Base-by-base conservation (phyloP, 208 protist genomes). In the Acanthamoeba castellanii region DNA sequence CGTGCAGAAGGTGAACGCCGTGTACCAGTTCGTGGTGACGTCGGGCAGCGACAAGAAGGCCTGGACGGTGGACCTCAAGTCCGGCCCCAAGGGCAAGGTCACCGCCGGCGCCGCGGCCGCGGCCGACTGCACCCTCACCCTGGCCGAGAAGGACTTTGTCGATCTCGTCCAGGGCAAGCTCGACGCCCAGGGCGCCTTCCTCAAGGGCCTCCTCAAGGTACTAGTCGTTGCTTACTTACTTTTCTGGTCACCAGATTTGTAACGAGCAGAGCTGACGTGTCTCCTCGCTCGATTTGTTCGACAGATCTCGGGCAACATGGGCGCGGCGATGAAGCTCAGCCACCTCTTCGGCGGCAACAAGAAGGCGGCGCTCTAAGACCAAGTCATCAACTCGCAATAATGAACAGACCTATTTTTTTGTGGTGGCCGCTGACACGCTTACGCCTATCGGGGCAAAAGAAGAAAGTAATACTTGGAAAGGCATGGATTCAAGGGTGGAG, bases 41-140 rank as follows among this genome's bases (percentile, higher is more conserved):
- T 66, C 25, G 14, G 93, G 42, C 45, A 45, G 52, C 59, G 94
- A 61, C 68, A 70, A 50, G 4, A 87, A 95, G 32, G 32, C 78
- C 32, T 97, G 94, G 94, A 97, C 95, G 74, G 96, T 95, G 14
- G 96, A 97, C 47, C 91, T 97, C 47, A 97, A 97, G 94, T 95
- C 87, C 55, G 94, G 66, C 25, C 74, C 70, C 42, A 87, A 74
- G 68, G 82, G 66, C 68, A 94, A 95, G 45, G 81, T 78, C 14
- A 37, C 25, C 25, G 94, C 92, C 6, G 84, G 84, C 52, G 85
- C 84, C 27, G n/a, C 70, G 42, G 11, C 85, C 42, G 93, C 85
- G 50, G 92, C 96, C 57, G 96, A 97, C 61, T 97, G 96, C 55
- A 95, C 93, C 4, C 94, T 97, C 42, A 95, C 94, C 3, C 88